Percentiles rank a stretch among this genome's conserved stretches.
These are phyloP conservation scores for Colletotrichum sp. DNA, from an alignment of 2,329 filamentous ascomycete genomes.

Conservation along the genomic window DNA sequence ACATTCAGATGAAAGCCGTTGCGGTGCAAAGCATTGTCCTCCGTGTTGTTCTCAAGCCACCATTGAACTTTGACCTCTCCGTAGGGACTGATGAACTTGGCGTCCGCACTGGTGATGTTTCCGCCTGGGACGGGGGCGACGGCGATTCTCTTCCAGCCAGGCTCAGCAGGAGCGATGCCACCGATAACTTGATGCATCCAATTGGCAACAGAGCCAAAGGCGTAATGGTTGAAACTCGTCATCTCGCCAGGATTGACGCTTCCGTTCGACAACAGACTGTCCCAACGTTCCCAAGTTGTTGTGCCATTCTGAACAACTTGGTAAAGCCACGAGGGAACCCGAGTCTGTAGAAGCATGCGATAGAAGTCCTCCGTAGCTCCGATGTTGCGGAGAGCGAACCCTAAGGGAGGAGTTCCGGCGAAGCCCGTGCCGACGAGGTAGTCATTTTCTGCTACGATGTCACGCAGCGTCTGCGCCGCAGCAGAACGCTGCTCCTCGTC, in stretches of 20 bases:
- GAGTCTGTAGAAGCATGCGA: conserved; percentile 50
- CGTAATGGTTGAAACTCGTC: conserved; percentile 57
- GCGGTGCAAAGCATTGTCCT: conserved; percentile 1
- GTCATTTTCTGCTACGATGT: conserved; percentile 35
- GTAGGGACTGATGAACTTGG: conserved; percentile 35
- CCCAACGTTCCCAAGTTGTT: conserved; percentile 58
- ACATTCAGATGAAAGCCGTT: conserved; percentile 12
- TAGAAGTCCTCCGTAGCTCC: conserved; percentile 42
- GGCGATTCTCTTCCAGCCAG: conserved; percentile 42
- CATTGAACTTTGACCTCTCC: conserved; percentile 33
- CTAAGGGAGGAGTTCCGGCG: conserved; percentile 45
- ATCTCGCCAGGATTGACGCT: conserved; percentile 49
- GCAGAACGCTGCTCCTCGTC: conserved; percentile 19
- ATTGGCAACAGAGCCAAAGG: conserved; percentile 51
- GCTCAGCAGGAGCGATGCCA: conserved; percentile 41
- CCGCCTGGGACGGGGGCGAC: conserved; percentile 40
- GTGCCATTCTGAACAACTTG: conserved; percentile 50
- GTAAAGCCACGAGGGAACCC: conserved; percentile 53
- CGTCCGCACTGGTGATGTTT: conserved; percentile 36
- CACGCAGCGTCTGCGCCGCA: conserved; percentile 31
- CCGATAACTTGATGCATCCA: conserved; percentile 51
- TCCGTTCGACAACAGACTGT: conserved; percentile 48
- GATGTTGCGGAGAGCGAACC: conserved; percentile 32
- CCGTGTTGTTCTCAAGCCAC: conserved; percentile 23
- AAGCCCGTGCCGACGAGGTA: conserved; percentile 47